Percentiles rank a stretch among this genome's conserved stretches.
Evolutionary conservation across 139 green algal species (phyloP).

Genomic region (Asterochloris sp.): DNA sequence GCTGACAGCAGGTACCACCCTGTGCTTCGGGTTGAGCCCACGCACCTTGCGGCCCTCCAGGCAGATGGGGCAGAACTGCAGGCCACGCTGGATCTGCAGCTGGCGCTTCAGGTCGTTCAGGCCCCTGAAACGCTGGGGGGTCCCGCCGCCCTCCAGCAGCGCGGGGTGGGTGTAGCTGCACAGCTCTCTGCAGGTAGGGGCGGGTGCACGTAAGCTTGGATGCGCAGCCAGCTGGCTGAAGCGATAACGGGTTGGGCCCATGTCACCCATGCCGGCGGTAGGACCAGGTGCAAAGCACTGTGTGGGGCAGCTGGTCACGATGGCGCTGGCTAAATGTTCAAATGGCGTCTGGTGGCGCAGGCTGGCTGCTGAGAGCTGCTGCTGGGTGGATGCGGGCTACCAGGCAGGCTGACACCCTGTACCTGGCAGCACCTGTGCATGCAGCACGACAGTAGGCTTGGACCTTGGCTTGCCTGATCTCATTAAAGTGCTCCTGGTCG

Average conservation of each 20-base stretch:
- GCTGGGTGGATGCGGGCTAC: no score
- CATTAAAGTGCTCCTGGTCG: slow-evolving; percentile 71
- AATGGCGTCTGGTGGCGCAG: no score
- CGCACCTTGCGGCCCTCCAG: slow-evolving; percentile 79
- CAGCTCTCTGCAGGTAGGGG: slow-evolving; percentile 36
- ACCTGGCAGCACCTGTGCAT: neutral
- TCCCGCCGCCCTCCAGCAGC: slow-evolving; percentile 13
- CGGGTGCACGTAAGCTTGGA: neutral
- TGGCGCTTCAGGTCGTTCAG: slow-evolving; percentile 64
- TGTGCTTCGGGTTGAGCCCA: no score
- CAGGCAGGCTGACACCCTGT: no score
- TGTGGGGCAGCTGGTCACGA: no score
- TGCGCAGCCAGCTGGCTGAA: neutral
- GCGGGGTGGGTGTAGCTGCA: slow-evolving; percentile 78
- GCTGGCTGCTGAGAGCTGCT: no score
- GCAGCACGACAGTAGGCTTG: neutral
- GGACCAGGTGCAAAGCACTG: no score
- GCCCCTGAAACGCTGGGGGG: slow-evolving; percentile 38
- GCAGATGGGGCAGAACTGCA: slow-evolving; percentile 90
- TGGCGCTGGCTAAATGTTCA: no score
- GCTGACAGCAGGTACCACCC: no score
- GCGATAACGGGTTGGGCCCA: neutral
- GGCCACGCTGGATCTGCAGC: slow-evolving; percentile 49
- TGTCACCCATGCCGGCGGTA: no score
- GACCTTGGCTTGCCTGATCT: slow-evolving; percentile 51